Base-by-base conservation (phyloP, 805 yeast species). In the Yarrowia deformans region DNA sequence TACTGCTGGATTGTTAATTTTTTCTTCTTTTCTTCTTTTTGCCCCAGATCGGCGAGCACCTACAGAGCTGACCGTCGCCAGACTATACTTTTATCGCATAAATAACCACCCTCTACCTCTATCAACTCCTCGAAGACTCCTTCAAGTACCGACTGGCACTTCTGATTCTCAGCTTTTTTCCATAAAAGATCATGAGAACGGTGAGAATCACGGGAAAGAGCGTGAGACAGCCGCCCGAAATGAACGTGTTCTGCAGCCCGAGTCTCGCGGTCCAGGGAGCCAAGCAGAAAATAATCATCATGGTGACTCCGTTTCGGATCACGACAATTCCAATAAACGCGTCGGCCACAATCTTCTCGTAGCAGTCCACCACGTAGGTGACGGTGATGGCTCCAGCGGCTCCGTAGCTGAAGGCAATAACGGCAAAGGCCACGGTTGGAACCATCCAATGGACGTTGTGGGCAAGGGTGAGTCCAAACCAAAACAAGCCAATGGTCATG, bases 361-460 rank as follows among this genome's bases (percentile, higher is more conserved):
- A 50, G 40, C 55, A 16, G 12, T 50, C 55, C 1, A 50, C 4
- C 8, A 50, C 40, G n/a, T 50, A 50, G 23, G 55, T 50, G 19
- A 50, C 19, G 1, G 34, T 12, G 5, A 50, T 50, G 19, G 55
- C 55, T 34, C 55, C 55, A 7, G 55, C 35, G 14, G 55, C n/a
- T 5, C 55, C 55, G n/a, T 8, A 50, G 16, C 55, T 35, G 16
- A 50, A 50, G n/a, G 18, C 18, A 7, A 50, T 12, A 8, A 50
- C n/a, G 14, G 55, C 55, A 50, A 50, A 50, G 0, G 40, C 55
- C 7, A 50, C n/a, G 4, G 55, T n/a, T 9, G 55, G 55, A 50
- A 50, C 55, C 39, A 50, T 50, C 55, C 55, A 50, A 12, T 32
- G 39, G 16, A n/a, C 29, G n/a, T 10, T 4, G 18, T 50, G 9